phyloP scores from a whole-genome alignment of 495 filamentous ascomycete species.

The Lepidopterella palustris region DNA sequence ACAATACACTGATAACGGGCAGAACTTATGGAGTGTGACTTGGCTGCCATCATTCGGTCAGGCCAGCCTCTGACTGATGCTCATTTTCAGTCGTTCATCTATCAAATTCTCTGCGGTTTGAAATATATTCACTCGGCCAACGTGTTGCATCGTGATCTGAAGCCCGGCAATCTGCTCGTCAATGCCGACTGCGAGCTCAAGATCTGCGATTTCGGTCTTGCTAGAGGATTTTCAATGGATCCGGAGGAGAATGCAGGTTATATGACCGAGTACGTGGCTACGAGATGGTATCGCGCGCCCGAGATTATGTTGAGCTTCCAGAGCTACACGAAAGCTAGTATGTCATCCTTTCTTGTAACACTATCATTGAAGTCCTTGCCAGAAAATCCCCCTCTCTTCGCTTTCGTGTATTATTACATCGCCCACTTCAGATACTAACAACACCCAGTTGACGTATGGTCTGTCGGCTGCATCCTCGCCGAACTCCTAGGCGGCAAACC shows the following conservation, averaged over 20 bases:
- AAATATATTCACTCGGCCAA: constrained; percentile 99
- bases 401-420: background rate
- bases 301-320: constrained; percentile 99
- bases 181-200: constrained; percentile 99
- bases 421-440: constrained; percentile 28
- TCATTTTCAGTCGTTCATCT: constrained; percentile 99
- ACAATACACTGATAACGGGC: constrained; percentile 19
- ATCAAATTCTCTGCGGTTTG: constrained; percentile 94
- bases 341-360: constrained; percentile 4
- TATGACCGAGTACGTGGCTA: constrained; percentile 99
- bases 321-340: constrained; percentile 96
- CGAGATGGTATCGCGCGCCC: constrained; percentile 96
- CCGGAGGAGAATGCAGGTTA: constrained; percentile 96
- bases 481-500: constrained; percentile 93
- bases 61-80: constrained; percentile 97
- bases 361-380: background rate
- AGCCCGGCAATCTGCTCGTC: constrained; percentile 91
- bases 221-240: constrained; percentile 83
- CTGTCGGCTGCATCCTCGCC: constrained; percentile 94
- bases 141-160: constrained; percentile 93
- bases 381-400: background rate
- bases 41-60: constrained; percentile 96
- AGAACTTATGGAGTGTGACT: constrained; percentile 99
- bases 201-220: constrained; percentile 96
- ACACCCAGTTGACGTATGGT: constrained; percentile 87